A percentile compares a stretch with the other conserved stretches of the same genome.
phyloP scores from a whole-genome alignment of 495 filamentous ascomycete genomes.

The Xylaria scruposa region DNA sequence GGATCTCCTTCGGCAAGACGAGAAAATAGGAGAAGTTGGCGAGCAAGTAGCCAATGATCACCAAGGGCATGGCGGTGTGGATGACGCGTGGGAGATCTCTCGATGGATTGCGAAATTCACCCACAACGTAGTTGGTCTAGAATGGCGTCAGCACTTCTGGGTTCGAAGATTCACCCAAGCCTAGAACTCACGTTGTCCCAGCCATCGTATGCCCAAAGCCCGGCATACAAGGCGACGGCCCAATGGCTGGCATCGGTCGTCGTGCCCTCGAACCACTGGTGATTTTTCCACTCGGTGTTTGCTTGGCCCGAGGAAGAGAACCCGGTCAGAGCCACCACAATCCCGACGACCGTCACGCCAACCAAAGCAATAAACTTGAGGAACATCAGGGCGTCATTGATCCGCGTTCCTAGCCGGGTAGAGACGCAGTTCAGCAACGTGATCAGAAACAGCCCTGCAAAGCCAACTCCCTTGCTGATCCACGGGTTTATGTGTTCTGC shows the following conservation, averaged over 20 bases:
- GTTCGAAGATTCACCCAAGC: constrained; percentile 21
- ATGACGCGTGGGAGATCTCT: constrained; percentile 94
- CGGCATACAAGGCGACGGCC: constrained; percentile 93
- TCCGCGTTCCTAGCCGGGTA: constrained; percentile 81
- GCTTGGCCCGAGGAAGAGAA: constrained; percentile 75
- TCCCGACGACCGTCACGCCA: constrained; percentile 84
- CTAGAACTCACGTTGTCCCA: constrained; percentile 88
- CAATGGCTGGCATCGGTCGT: constrained; percentile 78
- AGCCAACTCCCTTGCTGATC: constrained; percentile 89
- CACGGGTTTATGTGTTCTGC: constrained; percentile 76
- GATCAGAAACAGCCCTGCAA: constrained; percentile 75
- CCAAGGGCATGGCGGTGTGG: constrained; percentile 94
- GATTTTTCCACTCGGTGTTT: constrained; percentile 85
- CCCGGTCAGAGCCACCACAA: constrained; percentile 89
- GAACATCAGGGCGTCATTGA: constrained; percentile 93
- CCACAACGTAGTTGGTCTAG: constrained; percentile 95
- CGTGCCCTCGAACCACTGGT: constrained; percentile 88
- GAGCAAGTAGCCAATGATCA: constrained; percentile 87
- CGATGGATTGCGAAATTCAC: constrained; percentile 90
- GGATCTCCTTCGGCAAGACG: constrained; percentile 80
- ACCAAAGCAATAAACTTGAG: constrained; percentile 92
- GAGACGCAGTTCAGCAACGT: constrained; percentile 89
- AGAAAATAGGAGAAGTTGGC: constrained; percentile 94
- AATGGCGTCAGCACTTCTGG: constrained; percentile 19
- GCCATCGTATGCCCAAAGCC: constrained; percentile 96